Evolutionary conservation across 73 alveolate species (phyloP), one percentile per base, ranked within the genome.

Genomic region (Symbiodinium pilosum): DNA sequence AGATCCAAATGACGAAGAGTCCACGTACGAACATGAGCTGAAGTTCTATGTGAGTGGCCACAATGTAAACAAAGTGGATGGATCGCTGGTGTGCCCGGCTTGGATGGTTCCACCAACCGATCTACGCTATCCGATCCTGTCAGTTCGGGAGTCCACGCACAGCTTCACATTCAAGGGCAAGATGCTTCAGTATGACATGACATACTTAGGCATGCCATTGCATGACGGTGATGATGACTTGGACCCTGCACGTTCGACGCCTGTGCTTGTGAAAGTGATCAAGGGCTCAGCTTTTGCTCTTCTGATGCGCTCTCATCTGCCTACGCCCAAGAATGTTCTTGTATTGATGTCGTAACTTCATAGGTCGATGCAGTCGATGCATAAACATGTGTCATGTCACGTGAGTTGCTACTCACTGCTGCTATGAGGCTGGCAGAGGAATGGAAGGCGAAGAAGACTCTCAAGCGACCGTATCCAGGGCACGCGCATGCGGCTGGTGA

Each of bases 61-160:
- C 21, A 28, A 69, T 40, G 12, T 12, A 36, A 39, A 9, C 16
- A 30, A 47, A 3, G 18, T 41, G 3, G 92, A 83, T 34, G 42
- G 40, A 24, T 39, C n/a, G 11, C 28, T 83, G 39, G 92, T 83
- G 42, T 83, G 92, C 30, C 73, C 92, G 42, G 92, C 69, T 2
- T 83, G 92, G 92, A 40, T 83, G 92, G 41, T 83, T 2, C 92
- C 92, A 26, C 92, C 92, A 1, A 83, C 71, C 2, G 92, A 83
- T 12, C n/a, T 26, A 6, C 71, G 24, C 24, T 2, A 11, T 0
- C 92, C 92, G 14, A 34, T 41, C 71, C 18, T 83, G 87, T 14
- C 4, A 18, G 36, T 69, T 36, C 30, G 32, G 16, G 84, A 69
- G 84, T 16, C 41, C 16, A 69, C 21, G 4, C 71, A 54, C 71